Evolutionary conservation across 495 filamentous ascomycete species (phyloP).

Genomic region (Apodospora peruviana): DNA sequence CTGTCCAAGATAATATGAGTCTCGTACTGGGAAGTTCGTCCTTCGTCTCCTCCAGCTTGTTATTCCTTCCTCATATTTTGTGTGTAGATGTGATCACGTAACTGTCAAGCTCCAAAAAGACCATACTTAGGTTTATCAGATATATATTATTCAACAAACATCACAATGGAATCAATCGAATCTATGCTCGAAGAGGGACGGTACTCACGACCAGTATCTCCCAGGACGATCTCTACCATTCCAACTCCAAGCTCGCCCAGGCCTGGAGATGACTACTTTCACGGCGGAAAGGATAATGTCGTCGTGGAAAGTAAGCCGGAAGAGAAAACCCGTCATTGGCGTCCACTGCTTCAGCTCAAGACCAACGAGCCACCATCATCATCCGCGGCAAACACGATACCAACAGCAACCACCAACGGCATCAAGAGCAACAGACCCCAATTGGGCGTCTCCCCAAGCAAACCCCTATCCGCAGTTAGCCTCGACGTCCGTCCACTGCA

Average conservation of each 20-base stretch:
- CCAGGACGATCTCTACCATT: not conserved
- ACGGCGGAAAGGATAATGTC: not conserved
- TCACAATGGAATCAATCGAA: not conserved
- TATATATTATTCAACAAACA: too few relatives aligned
- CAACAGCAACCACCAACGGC: too few relatives aligned
- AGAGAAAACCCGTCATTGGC: not conserved
- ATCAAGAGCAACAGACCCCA: too few relatives aligned
- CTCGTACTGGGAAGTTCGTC: too few relatives aligned
- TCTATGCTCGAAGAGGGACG: not conserved
- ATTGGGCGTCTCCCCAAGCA: too few relatives aligned
- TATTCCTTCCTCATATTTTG: too few relatives aligned
- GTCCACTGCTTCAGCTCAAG: not conserved
- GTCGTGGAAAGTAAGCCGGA: not conserved
- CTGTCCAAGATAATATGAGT: too few relatives aligned
- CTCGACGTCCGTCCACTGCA: constrained; percentile 27
- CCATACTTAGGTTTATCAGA: too few relatives aligned
- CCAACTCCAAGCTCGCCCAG: not conserved
- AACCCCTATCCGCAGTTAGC: constrained; percentile 1
- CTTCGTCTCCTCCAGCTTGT: too few relatives aligned
- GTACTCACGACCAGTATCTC: not conserved
- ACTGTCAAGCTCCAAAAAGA: too few relatives aligned
- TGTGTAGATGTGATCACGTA: too few relatives aligned
- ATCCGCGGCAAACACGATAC: not conserved
- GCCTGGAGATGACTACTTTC: not conserved
- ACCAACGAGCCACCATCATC: not conserved